Evolutionary conservation across 805 yeast species (phyloP).

Genomic region (Yarrowia deformans): DNA sequence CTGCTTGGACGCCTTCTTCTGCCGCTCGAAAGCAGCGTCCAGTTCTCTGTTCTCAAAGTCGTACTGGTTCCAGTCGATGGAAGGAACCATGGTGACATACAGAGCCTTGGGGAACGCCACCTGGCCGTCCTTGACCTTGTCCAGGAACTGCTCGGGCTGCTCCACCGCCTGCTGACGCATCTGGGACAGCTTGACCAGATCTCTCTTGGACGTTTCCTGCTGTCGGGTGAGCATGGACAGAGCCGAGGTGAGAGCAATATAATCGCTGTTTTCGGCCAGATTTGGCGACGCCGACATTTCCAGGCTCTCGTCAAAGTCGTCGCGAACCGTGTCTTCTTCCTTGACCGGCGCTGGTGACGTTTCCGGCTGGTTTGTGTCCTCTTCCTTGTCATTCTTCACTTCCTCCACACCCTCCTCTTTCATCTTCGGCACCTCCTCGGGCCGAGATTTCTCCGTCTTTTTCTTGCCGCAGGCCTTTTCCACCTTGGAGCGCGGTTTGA

Average conservation of each 20-base stretch:
- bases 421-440: not conserved
- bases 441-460: not conserved
- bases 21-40: slow-evolving; percentile 43
- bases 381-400: not conserved
- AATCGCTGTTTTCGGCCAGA: slow-evolving; percentile 45
- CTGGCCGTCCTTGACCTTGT: slow-evolving; percentile 40
- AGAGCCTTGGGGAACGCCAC: slow-evolving; percentile 46
- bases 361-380: not conserved
- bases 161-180: slow-evolving; percentile 46
- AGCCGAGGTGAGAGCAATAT: slow-evolving; percentile 48
- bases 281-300: not conserved
- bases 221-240: slow-evolving; percentile 46
- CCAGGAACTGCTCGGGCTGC: slow-evolving; percentile 46
- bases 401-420: not conserved
- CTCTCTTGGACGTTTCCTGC: slow-evolving; percentile 45
- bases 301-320: no score
- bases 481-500: slow-evolving; percentile 14
- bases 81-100: slow-evolving; percentile 47
- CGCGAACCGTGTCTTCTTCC: not conserved
- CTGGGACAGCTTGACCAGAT: slow-evolving; percentile 44
- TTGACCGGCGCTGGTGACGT: not conserved
- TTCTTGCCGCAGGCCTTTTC: slow-evolving; percentile 7
- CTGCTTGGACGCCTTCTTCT: slow-evolving; percentile 4
- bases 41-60: slow-evolving; percentile 47
- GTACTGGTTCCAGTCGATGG: slow-evolving; percentile 49